These are phyloP conservation scores for Solanum chacoense DNA, from an alignment of 305 asterid species.

Conservation along the genomic window DNA sequence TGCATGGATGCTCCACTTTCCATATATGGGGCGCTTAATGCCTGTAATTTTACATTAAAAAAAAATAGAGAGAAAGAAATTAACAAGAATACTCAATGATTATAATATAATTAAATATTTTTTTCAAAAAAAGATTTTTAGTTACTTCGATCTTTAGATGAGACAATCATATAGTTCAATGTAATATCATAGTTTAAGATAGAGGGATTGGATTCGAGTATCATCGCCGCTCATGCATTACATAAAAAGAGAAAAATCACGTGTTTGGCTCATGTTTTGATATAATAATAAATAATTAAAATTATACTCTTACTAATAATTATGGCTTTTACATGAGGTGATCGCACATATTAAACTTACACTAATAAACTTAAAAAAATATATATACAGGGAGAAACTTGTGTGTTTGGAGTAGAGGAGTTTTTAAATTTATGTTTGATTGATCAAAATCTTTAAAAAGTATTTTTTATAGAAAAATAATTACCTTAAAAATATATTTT, in stretches of 20 bases:
- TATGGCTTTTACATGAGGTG: not conserved
- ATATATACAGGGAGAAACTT: not conserved
- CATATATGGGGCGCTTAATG: conserved; percentile 66
- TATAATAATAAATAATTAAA: not conserved
- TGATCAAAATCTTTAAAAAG: not conserved
- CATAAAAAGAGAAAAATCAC: not conserved
- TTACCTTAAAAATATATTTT: not conserved
- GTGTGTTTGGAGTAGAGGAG: not conserved
- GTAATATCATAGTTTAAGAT: not conserved
- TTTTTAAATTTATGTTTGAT: not conserved
- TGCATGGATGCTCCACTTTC: conserved; percentile 62
- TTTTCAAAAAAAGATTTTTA: not conserved
- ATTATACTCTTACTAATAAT: not conserved
- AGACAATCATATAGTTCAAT: not conserved
- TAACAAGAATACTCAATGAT: not conserved
- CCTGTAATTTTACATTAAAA: conserved; percentile 20
- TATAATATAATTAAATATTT: not conserved
- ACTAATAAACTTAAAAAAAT: no score
- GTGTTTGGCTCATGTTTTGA: not conserved
- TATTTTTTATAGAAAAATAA: not conserved
- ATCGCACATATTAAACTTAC: not conserved
- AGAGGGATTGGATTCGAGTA: not conserved
- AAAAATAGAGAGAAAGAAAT: not conserved
- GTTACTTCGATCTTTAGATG: not conserved
- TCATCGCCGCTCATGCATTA: not conserved